phyloP scores from a whole-genome alignment of 192 early-diverging fungal genomes.

The Backusella morwellensis region DNA sequence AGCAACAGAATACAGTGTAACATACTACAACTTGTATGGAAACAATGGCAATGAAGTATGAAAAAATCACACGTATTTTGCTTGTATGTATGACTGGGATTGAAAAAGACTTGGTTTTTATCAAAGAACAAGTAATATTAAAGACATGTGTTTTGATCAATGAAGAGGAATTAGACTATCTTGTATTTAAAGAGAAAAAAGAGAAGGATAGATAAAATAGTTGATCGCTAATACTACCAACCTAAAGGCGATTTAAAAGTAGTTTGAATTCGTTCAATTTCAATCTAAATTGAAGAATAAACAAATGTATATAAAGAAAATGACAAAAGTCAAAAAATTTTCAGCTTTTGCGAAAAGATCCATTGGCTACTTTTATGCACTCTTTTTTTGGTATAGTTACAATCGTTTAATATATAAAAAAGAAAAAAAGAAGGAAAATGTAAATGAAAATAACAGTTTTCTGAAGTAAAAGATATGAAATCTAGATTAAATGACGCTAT shows the following conservation, averaged over 20 bases:
- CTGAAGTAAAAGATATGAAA: neutral
- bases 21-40: neutral
- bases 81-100: neutral
- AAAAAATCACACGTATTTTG: neutral
- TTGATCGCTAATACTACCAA: neutral
- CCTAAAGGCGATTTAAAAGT: neutral
- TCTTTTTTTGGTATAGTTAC: neutral
- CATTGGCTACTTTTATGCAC: neutral
- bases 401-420: neutral
- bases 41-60: neutral
- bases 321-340: neutral
- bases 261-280: neutral
- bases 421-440: neutral
- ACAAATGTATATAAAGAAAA: neutral
- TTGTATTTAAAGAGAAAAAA: neutral
- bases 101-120: neutral
- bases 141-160: neutral
- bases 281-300: neutral
- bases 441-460: neutral
- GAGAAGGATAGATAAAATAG: neutral
- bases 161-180: neutral
- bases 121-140: neutral
- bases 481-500: neutral
- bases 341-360: neutral
- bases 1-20: neutral